A percentile compares a stretch with the other conserved stretches of the same genome.
Evolutionary conservation across 139 green algal species (phyloP).

Genomic region (Pseudopediastrum boryanum): DNA sequence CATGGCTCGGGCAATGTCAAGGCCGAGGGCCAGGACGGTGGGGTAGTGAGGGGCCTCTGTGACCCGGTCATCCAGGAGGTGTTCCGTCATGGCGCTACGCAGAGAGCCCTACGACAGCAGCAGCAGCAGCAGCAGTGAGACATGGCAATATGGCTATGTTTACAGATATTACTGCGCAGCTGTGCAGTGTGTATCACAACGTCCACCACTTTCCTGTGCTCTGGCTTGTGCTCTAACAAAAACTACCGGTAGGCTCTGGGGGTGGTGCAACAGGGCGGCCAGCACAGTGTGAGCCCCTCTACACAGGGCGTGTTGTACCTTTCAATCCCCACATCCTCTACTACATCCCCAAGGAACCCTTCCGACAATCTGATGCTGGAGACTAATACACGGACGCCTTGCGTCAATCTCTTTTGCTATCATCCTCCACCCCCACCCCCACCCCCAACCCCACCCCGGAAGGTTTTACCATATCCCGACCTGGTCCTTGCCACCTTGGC

Average conservation of each 20-base stretch:
- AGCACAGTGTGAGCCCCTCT: too few relatives aligned
- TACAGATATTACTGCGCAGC: background rate
- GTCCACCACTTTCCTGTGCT: too few relatives aligned
- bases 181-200: too few relatives aligned
- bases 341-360: too few relatives aligned
- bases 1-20: slow-evolving; percentile 43
- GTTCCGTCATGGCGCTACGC: background rate
- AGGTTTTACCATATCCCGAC: too few relatives aligned
- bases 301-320: too few relatives aligned
- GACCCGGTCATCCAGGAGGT: background rate
- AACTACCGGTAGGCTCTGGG: too few relatives aligned
- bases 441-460: slow-evolving; percentile 47
- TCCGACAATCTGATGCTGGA: background rate
- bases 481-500: too few relatives aligned
- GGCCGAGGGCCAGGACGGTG: slow-evolving; percentile 8
- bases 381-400: background rate
- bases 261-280: too few relatives aligned
- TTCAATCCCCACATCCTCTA: too few relatives aligned
- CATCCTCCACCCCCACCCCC: background rate
- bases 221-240: too few relatives aligned
- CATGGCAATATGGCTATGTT: background rate
- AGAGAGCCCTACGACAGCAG: background rate
- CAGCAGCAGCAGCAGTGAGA: background rate
- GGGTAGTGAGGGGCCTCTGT: background rate
- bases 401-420: background rate